phyloP scores from a whole-genome alignment of 345 rosid species.

The Brassica nigra region DNA sequence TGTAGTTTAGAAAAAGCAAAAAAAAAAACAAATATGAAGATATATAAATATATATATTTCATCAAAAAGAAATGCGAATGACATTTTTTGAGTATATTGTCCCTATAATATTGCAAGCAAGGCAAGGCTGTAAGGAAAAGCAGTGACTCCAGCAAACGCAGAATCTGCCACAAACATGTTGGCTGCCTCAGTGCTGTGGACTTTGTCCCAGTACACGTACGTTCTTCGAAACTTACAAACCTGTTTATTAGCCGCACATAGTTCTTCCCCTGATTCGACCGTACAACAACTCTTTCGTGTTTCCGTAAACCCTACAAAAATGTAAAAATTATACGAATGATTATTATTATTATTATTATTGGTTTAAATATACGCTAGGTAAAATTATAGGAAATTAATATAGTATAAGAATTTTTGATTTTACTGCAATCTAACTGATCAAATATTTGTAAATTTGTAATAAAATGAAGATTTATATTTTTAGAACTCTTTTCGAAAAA shows the following conservation, averaged over 20 bases:
- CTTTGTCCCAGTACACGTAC: slow-evolving; percentile 42
- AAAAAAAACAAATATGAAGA: no score
- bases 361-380: neutral
- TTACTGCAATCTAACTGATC: neutral
- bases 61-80: neutral
- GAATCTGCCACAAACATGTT: slow-evolving; percentile 5
- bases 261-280: slow-evolving; percentile 25
- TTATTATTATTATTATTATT: neutral
- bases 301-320: slow-evolving; percentile 25
- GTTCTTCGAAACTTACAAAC: slow-evolving; percentile 25
- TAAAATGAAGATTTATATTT: neutral
- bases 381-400: neutral
- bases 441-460: slow-evolving; percentile 1
- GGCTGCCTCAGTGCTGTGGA: slow-evolving; percentile 40
- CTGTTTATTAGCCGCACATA: slow-evolving; percentile 25
- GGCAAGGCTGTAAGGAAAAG: slow-evolving; percentile 31
- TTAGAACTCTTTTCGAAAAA: neutral
- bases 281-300: slow-evolving; percentile 33
- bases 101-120: slow-evolving; percentile 15
- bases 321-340: neutral
- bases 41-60: no score
- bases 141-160: slow-evolving; percentile 24
- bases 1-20: no score
- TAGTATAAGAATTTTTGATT: neutral
- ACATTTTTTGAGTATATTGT: neutral